A percentile compares a stretch with the other conserved stretches of the same genome.
Evolutionary conservation across 768 basidiomycete genomes (phyloP).

Genomic region (Pleurotus sapidus): DNA sequence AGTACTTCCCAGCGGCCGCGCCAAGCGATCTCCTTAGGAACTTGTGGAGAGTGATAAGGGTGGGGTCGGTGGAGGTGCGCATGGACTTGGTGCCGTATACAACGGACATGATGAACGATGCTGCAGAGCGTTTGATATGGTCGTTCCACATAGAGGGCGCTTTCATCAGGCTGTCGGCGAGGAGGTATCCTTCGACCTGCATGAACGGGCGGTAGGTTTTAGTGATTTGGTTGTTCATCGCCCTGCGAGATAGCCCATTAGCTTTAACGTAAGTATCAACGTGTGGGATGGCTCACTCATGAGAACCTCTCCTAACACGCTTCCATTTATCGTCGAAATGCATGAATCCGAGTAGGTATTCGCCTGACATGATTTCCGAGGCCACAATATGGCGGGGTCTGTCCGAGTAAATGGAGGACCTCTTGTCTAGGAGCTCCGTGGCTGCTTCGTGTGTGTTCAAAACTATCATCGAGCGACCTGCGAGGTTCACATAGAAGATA

Average conservation of each 20-base stretch:
- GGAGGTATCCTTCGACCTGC: conserved; percentile 12
- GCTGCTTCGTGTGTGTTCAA: conserved; percentile 28
- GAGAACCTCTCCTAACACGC: conserved; percentile 16
- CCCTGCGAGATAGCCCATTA: not conserved
- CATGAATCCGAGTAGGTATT: conserved; percentile 20
- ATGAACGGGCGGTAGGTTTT: conserved; percentile 9
- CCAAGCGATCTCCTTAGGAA: conserved; percentile 23
- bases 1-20: conserved; percentile 32
- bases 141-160: conserved; percentile 21
- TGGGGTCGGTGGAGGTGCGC: conserved; percentile 25
- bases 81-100: conserved; percentile 10
- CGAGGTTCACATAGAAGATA: conserved; percentile 27
- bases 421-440: conserved; percentile 31
- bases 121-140: conserved; percentile 19
- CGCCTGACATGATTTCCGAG: conserved; percentile 22
- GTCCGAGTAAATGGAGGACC: conserved; percentile 23
- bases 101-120: conserved; percentile 12
- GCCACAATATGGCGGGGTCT: conserved; percentile 17
- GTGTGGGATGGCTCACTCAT: conserved; percentile 9
- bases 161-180: conserved; percentile 7
- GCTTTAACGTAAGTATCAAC: not conserved
- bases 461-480: conserved; percentile 34
- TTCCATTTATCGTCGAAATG: conserved; percentile 20
- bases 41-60: conserved; percentile 13
- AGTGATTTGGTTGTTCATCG: conserved; percentile 9